Conservation (phyloP, 257 asterid species). For the Salvia splendens region DNA sequence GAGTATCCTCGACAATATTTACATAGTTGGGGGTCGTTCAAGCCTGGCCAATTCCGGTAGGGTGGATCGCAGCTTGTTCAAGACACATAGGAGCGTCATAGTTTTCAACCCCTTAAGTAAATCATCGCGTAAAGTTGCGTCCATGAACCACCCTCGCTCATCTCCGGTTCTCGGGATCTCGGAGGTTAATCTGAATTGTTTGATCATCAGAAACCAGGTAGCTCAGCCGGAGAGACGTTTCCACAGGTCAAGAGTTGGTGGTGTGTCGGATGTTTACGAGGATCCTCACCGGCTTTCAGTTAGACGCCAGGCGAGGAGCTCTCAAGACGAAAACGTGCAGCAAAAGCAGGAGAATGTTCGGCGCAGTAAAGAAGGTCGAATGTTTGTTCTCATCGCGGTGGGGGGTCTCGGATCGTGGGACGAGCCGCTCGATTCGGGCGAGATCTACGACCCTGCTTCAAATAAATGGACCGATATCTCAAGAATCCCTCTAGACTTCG, state of each 20-base stretch:
- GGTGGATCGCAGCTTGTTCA: constrained; percentile 79
- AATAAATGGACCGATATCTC: constrained; percentile 92
- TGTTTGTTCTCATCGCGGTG: constrained; percentile 67
- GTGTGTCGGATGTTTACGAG: constrained; percentile 86
- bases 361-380: constrained; percentile 39
- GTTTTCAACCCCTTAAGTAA: constrained; percentile 68
- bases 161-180: constrained; percentile 75
- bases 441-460: constrained; percentile 69
- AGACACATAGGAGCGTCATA: constrained; percentile 79
- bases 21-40: constrained; percentile 84
- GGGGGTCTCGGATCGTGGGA: constrained; percentile 98
- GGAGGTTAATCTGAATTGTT: constrained; percentile 61
- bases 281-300: constrained; percentile 96
- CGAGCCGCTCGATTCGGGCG: constrained; percentile 79
- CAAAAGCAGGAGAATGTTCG: constrained; percentile 42
- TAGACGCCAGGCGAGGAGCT: constrained; percentile 64
- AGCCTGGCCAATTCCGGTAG: constrained; percentile 83
- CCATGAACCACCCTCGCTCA: constrained; percentile 86
- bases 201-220: constrained; percentile 52
- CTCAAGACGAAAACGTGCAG: constrained; percentile 61
- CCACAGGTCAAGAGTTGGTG: constrained; percentile 68
- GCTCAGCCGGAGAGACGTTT: constrained; percentile 53
- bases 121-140: constrained; percentile 71
- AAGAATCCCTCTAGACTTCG: constrained; percentile 75
- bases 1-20: constrained; percentile 65